Conservation (phyloP, 352 stramenopile genomes). For the Stephanocyclus meneghinianus region DNA sequence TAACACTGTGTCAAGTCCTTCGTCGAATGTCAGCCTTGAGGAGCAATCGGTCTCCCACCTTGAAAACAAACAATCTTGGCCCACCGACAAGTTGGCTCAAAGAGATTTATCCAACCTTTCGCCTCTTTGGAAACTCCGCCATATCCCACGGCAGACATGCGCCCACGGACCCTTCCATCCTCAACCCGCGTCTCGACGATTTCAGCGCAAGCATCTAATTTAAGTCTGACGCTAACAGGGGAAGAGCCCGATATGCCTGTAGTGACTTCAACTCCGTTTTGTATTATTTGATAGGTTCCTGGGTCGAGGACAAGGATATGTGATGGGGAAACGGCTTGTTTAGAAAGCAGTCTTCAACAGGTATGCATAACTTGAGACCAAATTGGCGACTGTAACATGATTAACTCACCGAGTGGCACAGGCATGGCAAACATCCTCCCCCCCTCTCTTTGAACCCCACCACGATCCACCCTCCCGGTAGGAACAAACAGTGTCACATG, state of each 20-base stretch:
- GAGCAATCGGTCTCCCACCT: slow-evolving; percentile 22
- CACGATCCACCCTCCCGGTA: background rate
- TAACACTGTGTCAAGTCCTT: no score
- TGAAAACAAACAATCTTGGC: slow-evolving; percentile 55
- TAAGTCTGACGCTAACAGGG: slow-evolving; percentile 28
- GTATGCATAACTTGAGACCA: no score
- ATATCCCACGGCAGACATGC: slow-evolving; percentile 27
- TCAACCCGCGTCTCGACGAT: slow-evolving; percentile 47
- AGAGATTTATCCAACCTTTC: slow-evolving; percentile 51
- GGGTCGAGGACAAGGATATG: background rate
- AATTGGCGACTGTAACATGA: no score
- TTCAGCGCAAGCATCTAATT: slow-evolving; percentile 29
- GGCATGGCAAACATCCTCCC: slow-evolving; percentile 50
- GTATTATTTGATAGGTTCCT: slow-evolving; percentile 38
- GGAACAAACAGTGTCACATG: slow-evolving; percentile 46
- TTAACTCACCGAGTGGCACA: slow-evolving; percentile 26
- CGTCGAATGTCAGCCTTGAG: background rate
- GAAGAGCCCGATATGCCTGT: slow-evolving; percentile 24
- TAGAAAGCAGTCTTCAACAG: background rate
- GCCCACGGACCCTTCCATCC: slow-evolving; percentile 36
- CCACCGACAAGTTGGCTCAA: slow-evolving; percentile 46
- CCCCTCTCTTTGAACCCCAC: slow-evolving; percentile 3
- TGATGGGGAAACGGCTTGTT: background rate
- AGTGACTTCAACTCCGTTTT: slow-evolving; percentile 23
- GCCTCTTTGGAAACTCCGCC: slow-evolving; percentile 23